Percentiles rank a stretch among this genome's conserved stretches.
These are phyloP conservation scores for Haplographium delicatum DNA, from an alignment of 495 filamentous ascomycete species.

Conservation along the genomic window DNA sequence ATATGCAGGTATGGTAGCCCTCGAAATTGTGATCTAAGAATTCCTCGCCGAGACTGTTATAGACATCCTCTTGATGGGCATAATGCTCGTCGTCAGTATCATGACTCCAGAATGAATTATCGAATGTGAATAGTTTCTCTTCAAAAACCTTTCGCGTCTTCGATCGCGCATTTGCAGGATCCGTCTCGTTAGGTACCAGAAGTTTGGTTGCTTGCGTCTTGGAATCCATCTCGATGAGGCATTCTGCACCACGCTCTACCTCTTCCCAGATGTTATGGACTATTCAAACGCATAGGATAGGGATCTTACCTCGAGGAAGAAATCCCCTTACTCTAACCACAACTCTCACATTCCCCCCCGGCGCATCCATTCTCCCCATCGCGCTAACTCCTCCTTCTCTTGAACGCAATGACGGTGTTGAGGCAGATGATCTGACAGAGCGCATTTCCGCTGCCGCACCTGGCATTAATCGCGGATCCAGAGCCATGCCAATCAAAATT, in stretches of 20 bases:
- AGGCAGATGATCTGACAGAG: slow-evolving; percentile 52
- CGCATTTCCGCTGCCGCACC: slow-evolving; percentile 32
- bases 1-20: slow-evolving; percentile 98
- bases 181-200: slow-evolving; percentile 56
- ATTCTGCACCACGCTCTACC: slow-evolving; percentile 69
- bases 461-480: slow-evolving; percentile 41
- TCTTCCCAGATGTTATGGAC: slow-evolving; percentile 45
- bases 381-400: slow-evolving; percentile 55
- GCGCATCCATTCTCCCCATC: slow-evolving; percentile 40
- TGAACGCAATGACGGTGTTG: slow-evolving; percentile 66
- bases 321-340: slow-evolving; percentile 91
- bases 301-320: slow-evolving; percentile 69
- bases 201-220: slow-evolving; percentile 74
- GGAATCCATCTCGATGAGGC: slow-evolving; percentile 88
- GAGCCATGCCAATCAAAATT: slow-evolving; percentile 39
- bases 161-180: slow-evolving; percentile 60
- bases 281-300: neutral
- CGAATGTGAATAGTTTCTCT: slow-evolving; percentile 90
- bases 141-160: slow-evolving; percentile 73
- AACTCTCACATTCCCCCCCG: slow-evolving; percentile 86
- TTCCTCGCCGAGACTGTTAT: slow-evolving; percentile 90
- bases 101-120: slow-evolving; percentile 97
- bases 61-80: slow-evolving; percentile 86
- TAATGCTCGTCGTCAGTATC: slow-evolving; percentile 67
- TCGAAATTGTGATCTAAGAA: slow-evolving; percentile 99